Base-by-base conservation (phyloP, 2,329 filamentous ascomycete genomes). In the Alternaria brassicae region DNA sequence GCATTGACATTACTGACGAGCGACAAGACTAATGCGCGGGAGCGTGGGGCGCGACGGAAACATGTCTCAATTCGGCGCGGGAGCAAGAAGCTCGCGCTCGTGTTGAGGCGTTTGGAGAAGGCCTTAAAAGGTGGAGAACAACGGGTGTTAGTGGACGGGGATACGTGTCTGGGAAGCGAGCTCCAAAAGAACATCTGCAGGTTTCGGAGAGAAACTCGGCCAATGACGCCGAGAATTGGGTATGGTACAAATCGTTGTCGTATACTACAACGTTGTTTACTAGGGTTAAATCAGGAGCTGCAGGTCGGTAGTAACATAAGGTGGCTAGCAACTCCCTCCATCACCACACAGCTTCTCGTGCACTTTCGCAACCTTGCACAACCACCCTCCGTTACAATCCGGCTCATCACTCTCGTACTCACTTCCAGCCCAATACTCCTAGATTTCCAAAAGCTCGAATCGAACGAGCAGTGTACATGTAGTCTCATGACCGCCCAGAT, bases 401-500 rank as follows among this genome's bases (percentile, higher is more conserved):
- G 39, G 34, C 25, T 36, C 15, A 23, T 49, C 45, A 17, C 41
- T 41, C 30, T 28, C 30, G n/a, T 41, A 27, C 19, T 40, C 17
- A 44, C 8, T 23, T 6, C 30, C 40, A 23, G 17, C 3, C 36
- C 17, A 25, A 23, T 27, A 13, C 52, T 60, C 34, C 61, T 71
- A 74, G 1, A 67, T 13, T 12, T 73, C 69, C 15, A 69, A 27
- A 53, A 89, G 70, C 56, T 88, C 84, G 72, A 90, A 88, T 66
- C 81, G 86, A 6, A 89, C 83, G 28, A 90, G 77, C 42, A 91
- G 58, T 3, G 85, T 84, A 63, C 87, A 89, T 61, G 79, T 83
- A 0, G 88, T 90, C 79, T 90, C 86, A 30, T 83, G 80, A 0
- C 88, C 88, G 71, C 85, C 86, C 57, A 90, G 76, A 68, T 90